Conservation (phyloP, 306 rosid species). For the Gynostemma pentaphyllum region DNA sequence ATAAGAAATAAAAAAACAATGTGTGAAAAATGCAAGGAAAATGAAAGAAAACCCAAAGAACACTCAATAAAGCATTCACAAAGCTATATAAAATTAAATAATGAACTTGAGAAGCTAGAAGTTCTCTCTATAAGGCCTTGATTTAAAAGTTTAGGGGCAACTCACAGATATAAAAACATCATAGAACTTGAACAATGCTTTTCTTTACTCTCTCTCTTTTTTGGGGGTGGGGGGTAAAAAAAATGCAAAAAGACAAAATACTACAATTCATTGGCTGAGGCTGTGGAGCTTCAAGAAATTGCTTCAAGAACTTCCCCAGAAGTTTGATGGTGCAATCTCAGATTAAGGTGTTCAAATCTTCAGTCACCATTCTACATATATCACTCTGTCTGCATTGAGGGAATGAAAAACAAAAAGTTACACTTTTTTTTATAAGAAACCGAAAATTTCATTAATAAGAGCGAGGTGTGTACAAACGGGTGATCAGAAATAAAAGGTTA, state of each 20-base stretch:
- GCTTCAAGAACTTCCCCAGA: not conserved
- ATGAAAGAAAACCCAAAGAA: not conserved
- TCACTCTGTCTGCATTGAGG: constrained; percentile 5
- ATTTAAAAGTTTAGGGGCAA: not conserved
- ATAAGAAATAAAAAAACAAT: too few relatives aligned
- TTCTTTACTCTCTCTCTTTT: not conserved
- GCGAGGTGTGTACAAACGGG: too few relatives aligned
- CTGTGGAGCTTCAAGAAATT: not conserved
- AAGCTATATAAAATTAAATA: not conserved
- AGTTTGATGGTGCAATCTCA: not conserved
- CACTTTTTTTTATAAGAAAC: too few relatives aligned
- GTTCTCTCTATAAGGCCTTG: not conserved
- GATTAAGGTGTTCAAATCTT: not conserved
- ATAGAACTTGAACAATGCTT: constrained; percentile 3
- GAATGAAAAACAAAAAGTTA: not conserved
- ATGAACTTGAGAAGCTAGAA: not conserved
- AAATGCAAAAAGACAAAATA: not conserved
- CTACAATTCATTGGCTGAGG: not conserved
- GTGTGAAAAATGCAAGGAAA: too few relatives aligned
- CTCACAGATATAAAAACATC: not conserved
- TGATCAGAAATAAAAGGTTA: too few relatives aligned
- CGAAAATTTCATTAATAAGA: too few relatives aligned
- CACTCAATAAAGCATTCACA: constrained; percentile 1
- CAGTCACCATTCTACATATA: not conserved
- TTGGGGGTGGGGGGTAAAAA: not conserved